Evolutionary conservation across 2,329 filamentous ascomycete genomes (phyloP).

Genomic region (Lojkania enalia): DNA sequence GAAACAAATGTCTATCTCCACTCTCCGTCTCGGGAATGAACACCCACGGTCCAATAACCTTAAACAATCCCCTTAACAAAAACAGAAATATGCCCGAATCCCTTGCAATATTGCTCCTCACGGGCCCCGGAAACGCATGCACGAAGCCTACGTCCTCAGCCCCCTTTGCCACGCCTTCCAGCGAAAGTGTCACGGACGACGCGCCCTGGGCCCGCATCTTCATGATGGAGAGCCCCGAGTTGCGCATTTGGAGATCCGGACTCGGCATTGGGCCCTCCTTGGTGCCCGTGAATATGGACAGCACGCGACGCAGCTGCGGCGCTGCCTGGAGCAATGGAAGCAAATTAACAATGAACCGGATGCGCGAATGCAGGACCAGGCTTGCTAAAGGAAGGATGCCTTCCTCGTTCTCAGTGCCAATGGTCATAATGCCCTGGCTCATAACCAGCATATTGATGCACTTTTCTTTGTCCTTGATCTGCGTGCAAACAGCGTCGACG

Average conservation of each 20-base stretch:
- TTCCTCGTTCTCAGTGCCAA: constrained; percentile 12
- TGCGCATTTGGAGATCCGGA: constrained; percentile 26
- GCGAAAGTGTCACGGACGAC: constrained; percentile 27
- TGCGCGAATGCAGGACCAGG: constrained; percentile 16
- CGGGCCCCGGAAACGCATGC: constrained; percentile 35
- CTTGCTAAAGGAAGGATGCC: constrained; percentile 8
- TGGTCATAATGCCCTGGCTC: constrained; percentile 10
- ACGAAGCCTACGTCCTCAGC: constrained; percentile 32
- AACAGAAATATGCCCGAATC: constrained; percentile 11
- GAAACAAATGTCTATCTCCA: constrained; percentile 43
- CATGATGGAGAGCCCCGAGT: constrained; percentile 12
- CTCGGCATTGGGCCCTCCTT: constrained; percentile 29
- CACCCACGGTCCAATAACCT: constrained; percentile 21
- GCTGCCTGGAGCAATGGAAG: constrained; percentile 30
- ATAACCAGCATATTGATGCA: constrained; percentile 42
- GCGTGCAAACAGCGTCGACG: constrained; percentile 53
- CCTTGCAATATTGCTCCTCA: constrained; percentile 25
- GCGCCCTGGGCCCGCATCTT: constrained; percentile 22
- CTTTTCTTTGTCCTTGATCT: constrained; percentile 48
- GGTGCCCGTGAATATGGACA: constrained; percentile 24
- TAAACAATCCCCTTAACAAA: constrained; percentile 14
- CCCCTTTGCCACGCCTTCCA: constrained; percentile 23
- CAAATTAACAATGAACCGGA: constrained; percentile 20
- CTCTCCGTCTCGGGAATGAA: constrained; percentile 29
- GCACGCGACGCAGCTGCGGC: constrained; percentile 8